Evolutionary conservation across 2,329 filamentous ascomycete species (phyloP), one percentile per base, ranked within the genome.

Genomic region (Rhynchosporium graminicola): DNA sequence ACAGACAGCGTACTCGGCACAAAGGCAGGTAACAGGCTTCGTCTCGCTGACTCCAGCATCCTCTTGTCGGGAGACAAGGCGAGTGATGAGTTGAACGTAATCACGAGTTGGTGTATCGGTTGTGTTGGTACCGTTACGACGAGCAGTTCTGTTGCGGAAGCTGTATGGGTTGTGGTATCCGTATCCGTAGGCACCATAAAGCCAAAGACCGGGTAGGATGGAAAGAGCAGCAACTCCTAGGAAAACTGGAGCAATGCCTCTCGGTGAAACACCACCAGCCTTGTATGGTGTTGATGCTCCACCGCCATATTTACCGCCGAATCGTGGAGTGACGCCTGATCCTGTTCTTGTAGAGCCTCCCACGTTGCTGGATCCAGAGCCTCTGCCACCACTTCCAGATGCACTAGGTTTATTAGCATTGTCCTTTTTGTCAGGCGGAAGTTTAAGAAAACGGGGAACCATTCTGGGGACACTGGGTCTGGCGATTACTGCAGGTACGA

Each of bases 271-370:
- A 0, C 45, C n/a, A 6, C 87, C 88, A 2, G 88, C 67, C 2
- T 69, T 64, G 75, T 90, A 94, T 1, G 90, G 88, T 0, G 73
- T 72, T 2, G 77, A 64, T 0, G 86, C 82, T 55, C 90, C 90
- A 55, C 88, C 88, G 43, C 83, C 82, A 71, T 92, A 92, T 74
- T 82, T 87, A 43, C 86, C 85, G 50, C 85, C 87, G 70, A 82
- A 91, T 0, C 71, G 64, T 3, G 84, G 85, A 15, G 77, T 69
- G 0, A 82, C 76, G 15, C 88, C 87, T 57, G 81, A 83, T 63
- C 88, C 87, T 6, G 79, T 76, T 4, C 76, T 79, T 3, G 87
- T 87, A 8, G 75, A 72, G 55, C 84, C 84, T 67, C 84, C 84
- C 0, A 69, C 38, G 62, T 69, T 67, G 31, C 73, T 74, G 7